phyloP scores from a whole-genome alignment of 2,329 filamentous ascomycete genomes.

The Periconia macrospinosa region DNA sequence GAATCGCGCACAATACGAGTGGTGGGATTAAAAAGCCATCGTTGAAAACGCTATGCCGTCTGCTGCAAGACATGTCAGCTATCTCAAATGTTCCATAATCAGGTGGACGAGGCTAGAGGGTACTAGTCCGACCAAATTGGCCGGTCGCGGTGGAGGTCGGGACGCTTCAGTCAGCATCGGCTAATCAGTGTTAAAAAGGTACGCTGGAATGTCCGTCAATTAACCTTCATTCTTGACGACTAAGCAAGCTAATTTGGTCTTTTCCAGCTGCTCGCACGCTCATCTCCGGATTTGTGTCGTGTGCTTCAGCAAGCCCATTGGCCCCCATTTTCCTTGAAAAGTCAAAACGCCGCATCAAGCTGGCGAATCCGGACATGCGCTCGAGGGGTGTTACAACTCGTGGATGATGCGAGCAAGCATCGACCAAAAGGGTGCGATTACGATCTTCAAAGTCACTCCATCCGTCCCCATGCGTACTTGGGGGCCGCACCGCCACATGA shows the following conservation, averaged over 20 bases:
- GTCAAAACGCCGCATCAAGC: not conserved
- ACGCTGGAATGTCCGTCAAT: constrained; percentile 24
- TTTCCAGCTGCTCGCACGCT: not conserved
- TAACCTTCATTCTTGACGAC: constrained; percentile 15
- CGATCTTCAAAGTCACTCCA: too few species aligned
- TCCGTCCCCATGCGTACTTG: too few species aligned
- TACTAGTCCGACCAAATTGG: not conserved
- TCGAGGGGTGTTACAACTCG: not conserved
- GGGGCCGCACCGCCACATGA: too few species aligned
- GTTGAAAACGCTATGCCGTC: not conserved
- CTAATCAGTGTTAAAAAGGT: constrained; percentile 19
- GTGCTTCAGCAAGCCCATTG: not conserved
- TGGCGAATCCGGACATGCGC: not conserved
- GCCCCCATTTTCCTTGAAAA: not conserved
- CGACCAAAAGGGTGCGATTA: too few species aligned
- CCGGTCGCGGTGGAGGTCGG: not conserved
- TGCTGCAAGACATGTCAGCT: not conserved
- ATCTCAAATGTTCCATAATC: not conserved
- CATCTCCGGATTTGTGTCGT: not conserved
- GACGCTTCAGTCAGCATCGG: constrained; percentile 31
- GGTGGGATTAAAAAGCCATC: too few species aligned
- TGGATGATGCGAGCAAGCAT: not conserved
- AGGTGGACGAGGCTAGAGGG: not conserved
- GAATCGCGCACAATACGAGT: too few species aligned
- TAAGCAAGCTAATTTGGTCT: constrained; percentile 24